Conservation (phyloP, 2,329 filamentous ascomycete genomes). For the Lecanosticta acicola region DNA sequence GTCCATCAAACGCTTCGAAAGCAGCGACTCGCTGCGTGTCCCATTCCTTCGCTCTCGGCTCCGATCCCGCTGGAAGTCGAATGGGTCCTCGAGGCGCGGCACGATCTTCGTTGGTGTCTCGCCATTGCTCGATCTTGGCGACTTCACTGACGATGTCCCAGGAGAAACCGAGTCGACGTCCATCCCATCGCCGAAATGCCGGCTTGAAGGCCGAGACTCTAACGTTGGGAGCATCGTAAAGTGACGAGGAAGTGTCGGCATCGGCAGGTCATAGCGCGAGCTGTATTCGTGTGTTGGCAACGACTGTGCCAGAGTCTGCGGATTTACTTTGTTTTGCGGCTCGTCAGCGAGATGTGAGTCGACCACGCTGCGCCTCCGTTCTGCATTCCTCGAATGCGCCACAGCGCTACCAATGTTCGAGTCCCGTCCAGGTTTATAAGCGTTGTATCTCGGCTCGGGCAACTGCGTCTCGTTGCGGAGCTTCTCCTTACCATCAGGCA, state of each 20-base stretch:
- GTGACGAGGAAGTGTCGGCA: slow-evolving; percentile 25
- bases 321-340: slow-evolving; percentile 3
- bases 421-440: slow-evolving; percentile 65
- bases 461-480: slow-evolving; percentile 83
- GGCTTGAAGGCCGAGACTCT: slow-evolving; percentile 27
- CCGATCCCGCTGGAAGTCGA: slow-evolving; percentile 25
- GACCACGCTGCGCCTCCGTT: slow-evolving; percentile 15
- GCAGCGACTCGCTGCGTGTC: slow-evolving; percentile 54
- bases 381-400: slow-evolving; percentile 11
- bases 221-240: slow-evolving; percentile 22
- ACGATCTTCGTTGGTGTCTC: slow-evolving; percentile 7
- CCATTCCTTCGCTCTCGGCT: slow-evolving; percentile 64
- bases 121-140: slow-evolving; percentile 15
- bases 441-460: slow-evolving; percentile 78
- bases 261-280: slow-evolving; percentile 19
- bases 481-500: slow-evolving; percentile 91
- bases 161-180: slow-evolving; percentile 23
- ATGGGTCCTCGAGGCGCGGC: slow-evolving; percentile 17
- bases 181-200: slow-evolving; percentile 25
- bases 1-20: slow-evolving; percentile 63
- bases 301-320: slow-evolving; percentile 20
- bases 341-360: slow-evolving; percentile 9
- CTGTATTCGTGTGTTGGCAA: slow-evolving; percentile 20
- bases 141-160: slow-evolving; percentile 14
- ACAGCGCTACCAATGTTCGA: slow-evolving; percentile 23